A percentile compares a stretch with the other conserved stretches of the same genome.
Evolutionary conservation across 1,284 basidiomycete species (phyloP).

Genomic region (Leccinum insolens): DNA sequence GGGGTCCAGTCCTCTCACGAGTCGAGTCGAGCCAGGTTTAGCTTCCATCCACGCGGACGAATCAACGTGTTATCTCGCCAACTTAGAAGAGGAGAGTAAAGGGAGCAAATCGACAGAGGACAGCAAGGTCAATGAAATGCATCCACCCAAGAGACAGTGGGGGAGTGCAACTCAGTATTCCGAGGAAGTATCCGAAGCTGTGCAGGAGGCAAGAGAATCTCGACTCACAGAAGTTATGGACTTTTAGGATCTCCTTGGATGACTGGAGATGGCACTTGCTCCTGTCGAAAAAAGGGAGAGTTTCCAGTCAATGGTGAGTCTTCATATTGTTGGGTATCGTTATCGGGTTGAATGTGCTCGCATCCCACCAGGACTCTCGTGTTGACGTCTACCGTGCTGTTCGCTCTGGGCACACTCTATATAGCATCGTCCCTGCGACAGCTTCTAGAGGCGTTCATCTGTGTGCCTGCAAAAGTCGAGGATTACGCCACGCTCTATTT

Average conservation of each 20-base stretch:
- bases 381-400: slow-evolving; percentile 21
- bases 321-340: not conserved
- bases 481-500: slow-evolving; percentile 20
- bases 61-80: slow-evolving; percentile 20
- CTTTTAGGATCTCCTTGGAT: no score
- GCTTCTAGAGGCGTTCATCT: slow-evolving; percentile 21
- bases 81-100: slow-evolving; percentile 32
- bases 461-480: slow-evolving; percentile 6
- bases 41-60: slow-evolving; percentile 11
- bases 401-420: slow-evolving; percentile 13
- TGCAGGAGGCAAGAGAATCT: no score
- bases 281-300: slow-evolving; percentile 3
- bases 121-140: slow-evolving; percentile 13
- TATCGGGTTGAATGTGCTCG: not conserved
- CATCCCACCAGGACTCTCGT: slow-evolving; percentile 12
- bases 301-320: slow-evolving; percentile 12
- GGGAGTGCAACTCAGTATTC: not conserved
- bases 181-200: no score
- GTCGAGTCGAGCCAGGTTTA: slow-evolving; percentile 24
- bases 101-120: slow-evolving; percentile 18
- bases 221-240: no score
- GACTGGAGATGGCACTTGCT: slow-evolving; percentile 6
- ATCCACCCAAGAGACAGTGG: slow-evolving; percentile 25
- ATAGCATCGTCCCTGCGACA: slow-evolving; percentile 19
- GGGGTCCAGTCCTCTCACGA: slow-evolving; percentile 33